Evolutionary conservation across 2,329 filamentous ascomycete species (phyloP).

Genomic region (Zelopaecilomyces penicillatus): DNA sequence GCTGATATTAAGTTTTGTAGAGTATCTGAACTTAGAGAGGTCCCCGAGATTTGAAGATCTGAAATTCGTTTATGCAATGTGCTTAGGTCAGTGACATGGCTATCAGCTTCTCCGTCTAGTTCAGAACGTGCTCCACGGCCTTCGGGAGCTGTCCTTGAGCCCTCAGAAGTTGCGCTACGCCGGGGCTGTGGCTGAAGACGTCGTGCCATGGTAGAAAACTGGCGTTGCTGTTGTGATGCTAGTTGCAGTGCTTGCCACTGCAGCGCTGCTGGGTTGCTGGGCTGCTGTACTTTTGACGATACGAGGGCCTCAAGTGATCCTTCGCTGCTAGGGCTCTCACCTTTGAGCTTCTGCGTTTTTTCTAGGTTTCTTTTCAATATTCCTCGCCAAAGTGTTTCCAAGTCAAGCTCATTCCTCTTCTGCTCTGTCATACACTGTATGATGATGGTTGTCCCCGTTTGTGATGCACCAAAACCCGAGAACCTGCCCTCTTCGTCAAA

Average conservation of each 20-base stretch:
- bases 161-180: neutral
- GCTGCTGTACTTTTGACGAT: slow-evolving; percentile 24
- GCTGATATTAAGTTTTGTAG: slow-evolving; percentile 30
- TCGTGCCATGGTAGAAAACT: slow-evolving; percentile 25
- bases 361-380: slow-evolving; percentile 29
- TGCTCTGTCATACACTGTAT: slow-evolving; percentile 50
- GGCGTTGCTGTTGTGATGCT: slow-evolving; percentile 25
- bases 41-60: slow-evolving; percentile 31
- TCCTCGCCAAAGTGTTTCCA: slow-evolving; percentile 45
- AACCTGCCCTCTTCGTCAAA: slow-evolving; percentile 47
- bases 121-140: neutral
- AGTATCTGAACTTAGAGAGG: slow-evolving; percentile 25
- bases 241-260: slow-evolving; percentile 28
- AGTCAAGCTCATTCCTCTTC: slow-evolving; percentile 41
- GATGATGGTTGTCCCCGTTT: slow-evolving; percentile 43
- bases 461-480: slow-evolving; percentile 64
- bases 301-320: slow-evolving; percentile 23
- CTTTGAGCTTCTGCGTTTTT: slow-evolving; percentile 21
- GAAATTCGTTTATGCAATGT: slow-evolving; percentile 22
- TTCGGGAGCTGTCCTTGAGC: slow-evolving; percentile 1
- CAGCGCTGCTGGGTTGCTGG: slow-evolving; percentile 18
- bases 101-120: slow-evolving; percentile 2
- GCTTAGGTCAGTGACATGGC: slow-evolving; percentile 10
- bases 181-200: slow-evolving; percentile 11
- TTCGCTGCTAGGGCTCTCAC: slow-evolving; percentile 15